Base-by-base conservation (phyloP, 176 grass and related monocot genomes). In the Tillandsia fasciculata region DNA sequence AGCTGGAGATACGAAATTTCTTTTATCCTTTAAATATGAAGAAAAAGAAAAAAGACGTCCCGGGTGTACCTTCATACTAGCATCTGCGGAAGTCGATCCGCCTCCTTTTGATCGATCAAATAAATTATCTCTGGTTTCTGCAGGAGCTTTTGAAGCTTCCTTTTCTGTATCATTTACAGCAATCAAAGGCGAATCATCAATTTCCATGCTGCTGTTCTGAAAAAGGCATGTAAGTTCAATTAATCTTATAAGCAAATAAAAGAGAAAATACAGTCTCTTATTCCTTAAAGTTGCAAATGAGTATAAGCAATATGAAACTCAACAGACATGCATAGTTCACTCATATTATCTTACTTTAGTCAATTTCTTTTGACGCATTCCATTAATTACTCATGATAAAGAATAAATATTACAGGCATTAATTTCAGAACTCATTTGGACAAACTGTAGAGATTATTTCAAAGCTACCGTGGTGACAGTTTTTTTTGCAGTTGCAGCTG, bases 141-240 rank as follows among this genome's bases (percentile, higher is more conserved):
- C 24, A 57, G 69, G 28, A 75, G 71, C 59, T 69, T 63, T 72
- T 42, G 17, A n/a, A 67, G 28, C 18, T 67, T n/a, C 17, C 6
- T 6, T 67, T n/a, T 67, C 65, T 49, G 33, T 67, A 49, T 67
- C 29, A 4, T 49, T 67, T 48, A 67, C 26, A 49, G 14, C 29
- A 67, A 67, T 49, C 64, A 74, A 48, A 73, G 78, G 75, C 0
- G 20, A 15, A 85, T 88, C 78, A 85, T 84, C 74, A 81, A 81
- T 70, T 72, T 88, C 79, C 74, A 84, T 84, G 14, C 72, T 65
- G 78, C 64, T 72, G 54, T 69, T 72, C 86, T 88, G 82, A 51
- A 79, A 53, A 84, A 64, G 33, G 51, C 9, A 56, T 12, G 79
- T 72, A 18, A 68, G 4, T 53, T 12, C n/a, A 67, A 17, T 10